Base-by-base conservation (phyloP, 345 rosid species). In the Arabidopsis arenosa region DNA sequence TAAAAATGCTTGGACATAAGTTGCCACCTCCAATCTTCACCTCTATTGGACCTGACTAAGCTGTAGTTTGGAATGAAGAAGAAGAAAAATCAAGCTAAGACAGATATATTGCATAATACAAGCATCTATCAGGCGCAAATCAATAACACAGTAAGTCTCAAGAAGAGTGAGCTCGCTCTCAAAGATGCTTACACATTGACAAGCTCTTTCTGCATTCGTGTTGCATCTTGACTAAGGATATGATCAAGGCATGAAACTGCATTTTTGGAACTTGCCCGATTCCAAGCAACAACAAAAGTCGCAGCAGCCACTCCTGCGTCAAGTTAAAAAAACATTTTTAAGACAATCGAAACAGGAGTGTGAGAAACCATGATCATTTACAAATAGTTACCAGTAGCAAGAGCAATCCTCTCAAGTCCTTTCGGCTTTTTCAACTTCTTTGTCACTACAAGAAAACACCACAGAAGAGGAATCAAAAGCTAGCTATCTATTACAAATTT, bases 221-320 rank as follows among this genome's bases (percentile, higher is more conserved):
- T 91, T 61, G 93, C 93, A 57, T 90, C 86, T 73, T 79, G 79
- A 33, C 75, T 71, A 78, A 93, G 91, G 80, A 91, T 83, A 78
- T 75, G 66, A 71, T 91, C 96, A 72, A 81, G 78, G 62, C 76
- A 84, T 14, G 87, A 80, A 53, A 81, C 79, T 1, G 84, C 63
- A n/a, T 85, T 82, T 56, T 74, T 80, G 18, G 45, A 33, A 58
- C 66, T 73, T 49, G 73, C 75, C 88, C 82, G 65, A 33, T 70
- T 88, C 90, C 59, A 73, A 62, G 36, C 70, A 14, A 52, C 52
- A 59, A 51, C 9, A 66, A 67, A 73, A 17, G 52, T 12, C 2
- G 8, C 70, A 71, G 21, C 35, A 71, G 81, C 90, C 12, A 80
- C 80, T 73, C 89, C 94, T 87, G 75, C 67, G 39, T 45, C 43